Base-by-base conservation (phyloP, 306 rosid genomes). In the Glycyrrhiza uralensis region DNA sequence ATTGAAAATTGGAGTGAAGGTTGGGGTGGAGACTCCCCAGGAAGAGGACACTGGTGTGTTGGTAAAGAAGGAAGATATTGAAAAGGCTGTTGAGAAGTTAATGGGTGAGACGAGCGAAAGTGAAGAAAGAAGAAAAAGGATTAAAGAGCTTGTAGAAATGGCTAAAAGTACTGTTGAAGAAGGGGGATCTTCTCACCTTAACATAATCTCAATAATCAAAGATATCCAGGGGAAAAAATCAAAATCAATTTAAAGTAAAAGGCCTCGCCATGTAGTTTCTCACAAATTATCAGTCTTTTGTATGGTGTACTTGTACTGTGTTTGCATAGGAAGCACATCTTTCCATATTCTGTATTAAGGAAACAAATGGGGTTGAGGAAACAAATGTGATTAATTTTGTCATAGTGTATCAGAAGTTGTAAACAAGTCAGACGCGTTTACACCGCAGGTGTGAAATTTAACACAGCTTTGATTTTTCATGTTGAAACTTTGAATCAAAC, bases 121-220 rank as follows among this genome's bases (percentile, higher is more conserved):
- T 50, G 72, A 81, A 49, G 87, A 72, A 74, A 83, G 81, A 56
- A 85, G 82, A 46, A 32, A 46, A 33, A 63, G 75, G 65, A 38
- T 58, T 0, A 75, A 6, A 13, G 58, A 82, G 51, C 46, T 87
- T 24, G 87, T 64, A 0, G 44, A 64, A 5, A 69, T 39, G 83
- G 89, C 88, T 4, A 80, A 66, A 62, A 55, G 19, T 7, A 87
- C 88, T 19, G 75, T 72, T 1, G 79, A 84, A 79, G 84, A 57
- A 71, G 96, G 88, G 0, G 93, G 96, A 7, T 85, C 97, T 50
- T 90, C 97, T 57, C 54, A 86, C 1, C 30, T 38, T 0, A 69
- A 83, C 15, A 49, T 83, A 0, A 46, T 38, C 1, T 7, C 28
- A 35, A 4, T 86, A 1, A 86, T 90, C 62, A 76, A 84, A 56